phyloP scores from a whole-genome alignment of 78 protist genomes.

The Planoprotostelium fungivorum region DNA sequence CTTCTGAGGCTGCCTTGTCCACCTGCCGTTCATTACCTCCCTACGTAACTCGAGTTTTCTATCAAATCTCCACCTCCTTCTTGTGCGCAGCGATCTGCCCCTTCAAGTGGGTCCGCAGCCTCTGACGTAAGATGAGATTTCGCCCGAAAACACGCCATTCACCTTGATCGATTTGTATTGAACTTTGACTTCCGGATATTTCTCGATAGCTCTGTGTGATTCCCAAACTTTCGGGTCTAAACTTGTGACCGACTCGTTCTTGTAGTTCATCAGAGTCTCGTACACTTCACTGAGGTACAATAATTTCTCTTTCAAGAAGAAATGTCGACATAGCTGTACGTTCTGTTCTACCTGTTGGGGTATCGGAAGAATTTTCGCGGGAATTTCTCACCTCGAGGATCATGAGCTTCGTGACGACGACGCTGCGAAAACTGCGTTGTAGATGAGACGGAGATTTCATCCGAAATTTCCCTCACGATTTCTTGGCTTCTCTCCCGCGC shows the following conservation, averaged over 20 bases:
- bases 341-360: background rate
- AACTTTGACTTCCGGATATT: background rate
- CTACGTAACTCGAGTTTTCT: too few species aligned
- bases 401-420: background rate
- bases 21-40: background rate
- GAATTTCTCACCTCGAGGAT: background rate
- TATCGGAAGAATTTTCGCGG: background rate
- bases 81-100: background rate
- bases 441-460: background rate
- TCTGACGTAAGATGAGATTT: too few species aligned
- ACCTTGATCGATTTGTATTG: background rate
- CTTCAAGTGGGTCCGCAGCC: background rate
- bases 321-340: background rate
- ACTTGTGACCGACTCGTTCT: background rate
- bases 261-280: background rate
- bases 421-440: too few species aligned
- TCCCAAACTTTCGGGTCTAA: background rate
- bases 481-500: background rate
- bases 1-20: background rate
- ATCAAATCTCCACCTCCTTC: background rate
- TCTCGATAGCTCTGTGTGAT: background rate
- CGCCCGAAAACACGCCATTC: background rate
- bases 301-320: background rate
- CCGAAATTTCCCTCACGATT: background rate
- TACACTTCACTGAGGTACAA: background rate